phyloP scores from a whole-genome alignment of 1,284 basidiomycete genomes.

The Rhizoctonia solani region DNA sequence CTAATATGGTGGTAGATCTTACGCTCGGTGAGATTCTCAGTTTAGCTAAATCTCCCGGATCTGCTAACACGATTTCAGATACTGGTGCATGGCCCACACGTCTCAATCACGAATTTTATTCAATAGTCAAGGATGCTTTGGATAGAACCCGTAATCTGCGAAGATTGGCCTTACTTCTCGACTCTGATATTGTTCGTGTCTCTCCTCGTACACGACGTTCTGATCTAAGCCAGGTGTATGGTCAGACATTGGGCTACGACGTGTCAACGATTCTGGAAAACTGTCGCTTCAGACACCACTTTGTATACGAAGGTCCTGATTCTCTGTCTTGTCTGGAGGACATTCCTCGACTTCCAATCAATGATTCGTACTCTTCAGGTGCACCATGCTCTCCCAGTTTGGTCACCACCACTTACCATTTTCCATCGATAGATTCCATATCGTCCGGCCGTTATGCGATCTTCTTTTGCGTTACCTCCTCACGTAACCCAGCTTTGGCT shows the following conservation, averaged over 20 bases:
- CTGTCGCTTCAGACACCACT: constrained; percentile 29
- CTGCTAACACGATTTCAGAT: neutral
- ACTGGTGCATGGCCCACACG: neutral
- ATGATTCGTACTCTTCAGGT: constrained; percentile 30
- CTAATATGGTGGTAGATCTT: constrained; percentile 10
- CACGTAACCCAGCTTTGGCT: constrained; percentile 22
- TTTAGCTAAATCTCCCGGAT: too few relatives aligned
- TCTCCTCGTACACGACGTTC: neutral
- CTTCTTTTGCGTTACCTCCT: neutral
- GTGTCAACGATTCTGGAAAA: neutral
- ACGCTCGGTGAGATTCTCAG: constrained; percentile 7
- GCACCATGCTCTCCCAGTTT: neutral
- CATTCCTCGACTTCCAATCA: constrained; percentile 21
- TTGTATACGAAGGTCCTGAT: constrained; percentile 19
- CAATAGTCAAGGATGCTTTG: constrained; percentile 7
- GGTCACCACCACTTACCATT: neutral
- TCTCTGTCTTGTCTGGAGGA: neutral
- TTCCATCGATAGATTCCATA: neutral
- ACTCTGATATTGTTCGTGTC: constrained; percentile 8
- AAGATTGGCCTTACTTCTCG: constrained; percentile 4
- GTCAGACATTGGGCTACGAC: neutral
- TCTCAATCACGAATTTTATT: constrained; percentile 14
- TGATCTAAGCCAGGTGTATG: neutral
- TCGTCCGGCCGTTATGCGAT: neutral
- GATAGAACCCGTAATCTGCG: constrained; percentile 23